These are phyloP conservation scores for Cercospora berteroae DNA, from an alignment of 2,329 filamentous ascomycete genomes.

Conservation along the genomic window DNA sequence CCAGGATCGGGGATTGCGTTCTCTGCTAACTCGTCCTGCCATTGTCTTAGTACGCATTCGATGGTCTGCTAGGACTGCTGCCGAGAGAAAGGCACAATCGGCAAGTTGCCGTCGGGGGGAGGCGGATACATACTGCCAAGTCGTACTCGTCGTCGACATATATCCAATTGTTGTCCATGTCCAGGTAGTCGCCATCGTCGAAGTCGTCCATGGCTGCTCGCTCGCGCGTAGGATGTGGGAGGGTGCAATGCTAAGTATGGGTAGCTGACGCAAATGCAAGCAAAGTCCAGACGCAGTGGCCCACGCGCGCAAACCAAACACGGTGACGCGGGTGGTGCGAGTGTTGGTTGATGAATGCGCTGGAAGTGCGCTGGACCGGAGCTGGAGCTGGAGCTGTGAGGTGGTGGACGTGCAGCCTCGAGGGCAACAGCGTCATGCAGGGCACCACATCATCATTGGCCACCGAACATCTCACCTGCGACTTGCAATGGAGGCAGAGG, in stretches of 20 bases:
- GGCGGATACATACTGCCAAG: slow-evolving; percentile 37
- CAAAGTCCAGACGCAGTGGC: not conserved
- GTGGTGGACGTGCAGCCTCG: not conserved
- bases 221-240: not conserved
- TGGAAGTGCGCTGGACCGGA: not conserved
- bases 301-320: not conserved
- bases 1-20: slow-evolving; percentile 47
- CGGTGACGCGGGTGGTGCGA: not conserved
- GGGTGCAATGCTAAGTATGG: not conserved
- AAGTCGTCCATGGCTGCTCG: slow-evolving; percentile 32
- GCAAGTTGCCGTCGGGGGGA: slow-evolving; percentile 18
- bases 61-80: not conserved
- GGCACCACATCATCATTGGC: not conserved
- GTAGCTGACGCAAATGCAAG: not conserved
- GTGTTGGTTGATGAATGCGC: not conserved
- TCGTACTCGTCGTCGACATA: slow-evolving; percentile 49
- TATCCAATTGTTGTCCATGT: slow-evolving; percentile 44
- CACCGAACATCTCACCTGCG: not conserved
- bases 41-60: not conserved
- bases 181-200: slow-evolving; percentile 41
- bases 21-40: slow-evolving; percentile 52
- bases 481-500: not conserved
- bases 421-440: not conserved
- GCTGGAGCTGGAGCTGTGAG: not conserved
- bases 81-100: slow-evolving; percentile 1